phyloP scores from a whole-genome alignment of 495 filamentous ascomycete genomes.

The Jackrogersella multiformis region DNA sequence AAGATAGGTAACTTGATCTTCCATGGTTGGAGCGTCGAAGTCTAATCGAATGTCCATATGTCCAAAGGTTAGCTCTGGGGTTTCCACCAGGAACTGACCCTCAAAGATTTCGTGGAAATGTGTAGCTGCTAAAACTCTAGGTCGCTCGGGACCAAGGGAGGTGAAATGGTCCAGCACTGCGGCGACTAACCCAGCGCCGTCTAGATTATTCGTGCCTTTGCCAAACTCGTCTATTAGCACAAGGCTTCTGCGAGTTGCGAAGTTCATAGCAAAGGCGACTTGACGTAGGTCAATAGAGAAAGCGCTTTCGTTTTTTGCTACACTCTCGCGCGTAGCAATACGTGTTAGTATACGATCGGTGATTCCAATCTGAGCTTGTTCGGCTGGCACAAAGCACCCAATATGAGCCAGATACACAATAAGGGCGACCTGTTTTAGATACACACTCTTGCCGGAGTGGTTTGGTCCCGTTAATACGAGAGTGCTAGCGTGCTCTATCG shows the following conservation, averaged over 20 bases:
- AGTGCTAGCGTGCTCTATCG: constrained; percentile 67
- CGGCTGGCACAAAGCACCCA: constrained; percentile 89
- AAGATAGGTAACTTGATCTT: constrained; percentile 87
- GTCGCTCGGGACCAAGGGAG: constrained; percentile 64
- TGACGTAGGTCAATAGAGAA: constrained; percentile 96
- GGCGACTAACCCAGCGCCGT: constrained; percentile 87
- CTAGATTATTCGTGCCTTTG: constrained; percentile 84
- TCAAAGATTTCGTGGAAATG: constrained; percentile 97
- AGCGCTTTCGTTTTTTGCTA: constrained; percentile 85
- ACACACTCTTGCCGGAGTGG: constrained; percentile 95
- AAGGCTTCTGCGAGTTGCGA: constrained; percentile 80
- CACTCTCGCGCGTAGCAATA: constrained; percentile 86
- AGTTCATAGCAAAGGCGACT: constrained; percentile 77
- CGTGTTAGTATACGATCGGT: constrained; percentile 94
- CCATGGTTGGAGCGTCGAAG: constrained; percentile 61
- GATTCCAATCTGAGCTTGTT: constrained; percentile 79
- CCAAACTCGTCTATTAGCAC: constrained; percentile 95
- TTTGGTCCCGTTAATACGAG: constrained; percentile 92
- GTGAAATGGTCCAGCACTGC: constrained; percentile 84
- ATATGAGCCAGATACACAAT: constrained; percentile 95
- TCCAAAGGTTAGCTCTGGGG: constrained; percentile 71
- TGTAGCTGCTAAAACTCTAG: constrained; percentile 87
- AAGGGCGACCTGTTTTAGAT: constrained; percentile 94
- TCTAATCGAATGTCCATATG: constrained; percentile 90
- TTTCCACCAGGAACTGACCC: constrained; percentile 66